Conservation (phyloP, 169 alveolate genomes). For the Eimeria maxima region DNA sequence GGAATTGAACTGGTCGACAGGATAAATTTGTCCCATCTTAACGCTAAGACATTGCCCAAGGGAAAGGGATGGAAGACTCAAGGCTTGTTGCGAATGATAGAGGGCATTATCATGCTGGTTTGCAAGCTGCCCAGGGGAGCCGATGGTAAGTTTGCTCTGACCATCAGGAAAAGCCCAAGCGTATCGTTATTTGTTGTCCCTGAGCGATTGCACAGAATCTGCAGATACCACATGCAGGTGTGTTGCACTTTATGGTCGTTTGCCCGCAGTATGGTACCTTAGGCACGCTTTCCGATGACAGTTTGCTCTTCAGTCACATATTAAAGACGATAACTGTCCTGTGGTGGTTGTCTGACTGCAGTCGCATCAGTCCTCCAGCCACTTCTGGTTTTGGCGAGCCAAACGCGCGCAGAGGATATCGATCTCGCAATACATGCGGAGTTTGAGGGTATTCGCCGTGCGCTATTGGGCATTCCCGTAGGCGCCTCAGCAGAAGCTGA, state of each 20-base stretch:
- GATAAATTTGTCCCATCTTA: constrained; percentile 28
- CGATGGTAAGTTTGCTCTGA: constrained; percentile 3
- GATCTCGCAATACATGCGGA: constrained; percentile 44
- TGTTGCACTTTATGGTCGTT: not conserved
- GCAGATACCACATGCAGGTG: not conserved
- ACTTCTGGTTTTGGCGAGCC: not conserved
- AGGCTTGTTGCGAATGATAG: constrained; percentile 43
- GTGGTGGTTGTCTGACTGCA: constrained; percentile 2
- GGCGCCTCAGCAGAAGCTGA: not conserved
- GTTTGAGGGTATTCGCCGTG: constrained; percentile 43
- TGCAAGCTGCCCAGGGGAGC: constrained; percentile 39
- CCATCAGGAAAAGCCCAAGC: not conserved
- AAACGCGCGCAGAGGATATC: constrained; percentile 50
- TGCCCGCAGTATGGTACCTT: not conserved
- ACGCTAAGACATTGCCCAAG: constrained; percentile 27
- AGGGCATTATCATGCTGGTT: constrained; percentile 16
- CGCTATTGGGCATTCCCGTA: not conserved
- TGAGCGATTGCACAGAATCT: not conserved
- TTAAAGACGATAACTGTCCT: no score
- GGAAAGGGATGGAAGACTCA: constrained; percentile 55
- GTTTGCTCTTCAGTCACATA: not conserved
- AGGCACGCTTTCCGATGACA: not conserved
- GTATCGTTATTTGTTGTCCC: not conserved
- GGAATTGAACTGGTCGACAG: constrained; percentile 39
- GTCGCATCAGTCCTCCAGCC: constrained; percentile 12